Base-by-base conservation (phyloP, 2,329 filamentous ascomycete genomes). In the Dactylellina sp. region DNA sequence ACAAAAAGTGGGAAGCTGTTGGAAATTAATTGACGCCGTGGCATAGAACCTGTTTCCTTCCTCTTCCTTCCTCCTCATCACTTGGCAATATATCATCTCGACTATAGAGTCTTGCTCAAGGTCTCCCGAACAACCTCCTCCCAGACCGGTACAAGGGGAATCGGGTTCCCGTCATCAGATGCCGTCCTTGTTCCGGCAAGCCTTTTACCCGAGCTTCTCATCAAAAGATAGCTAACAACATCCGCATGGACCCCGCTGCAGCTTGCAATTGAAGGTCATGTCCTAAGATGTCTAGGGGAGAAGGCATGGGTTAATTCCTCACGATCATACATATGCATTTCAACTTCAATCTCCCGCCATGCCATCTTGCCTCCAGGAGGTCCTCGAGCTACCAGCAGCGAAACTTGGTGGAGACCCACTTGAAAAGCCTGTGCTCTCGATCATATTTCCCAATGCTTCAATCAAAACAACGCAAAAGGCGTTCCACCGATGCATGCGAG, bases 371-470 rank as follows among this genome's bases (percentile, higher is more conserved):
- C 18, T 44, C 9, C 11, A 40, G n/a, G n/a, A 40, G 37, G 18
- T 25, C 5, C 24, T 57, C 59, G 18, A 56, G 44, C 52, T 63
- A 44, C 39, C 35, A 55, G 49, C 40, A 59, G 52, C 59, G 46
- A 59, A 57, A 71, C 66, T 63, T 24, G 42, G 66, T 71, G 66
- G 66, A 57, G 66, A 64, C 25, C 66, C 59, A 71, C 66, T 64
- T 16, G 22, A 47, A 32, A 16, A 12, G 66, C 50, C 44, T 59
- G 66, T 52, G 42, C 35, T 59, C 20, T 53, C 47, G n/a, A 59
- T 57, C 44, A 49, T n/a, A 32, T 20, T 57, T 53, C 40, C 18
- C 14, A 37, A 49, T 56, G 47, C 40, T 66, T 39, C 49, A 44
- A 53, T 40, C 20, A 49, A 68, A 68, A 68, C 63, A 68, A 68